phyloP scores from a whole-genome alignment of 2,329 filamentous ascomycete genomes.

The Geosmithia putterillii region DNA sequence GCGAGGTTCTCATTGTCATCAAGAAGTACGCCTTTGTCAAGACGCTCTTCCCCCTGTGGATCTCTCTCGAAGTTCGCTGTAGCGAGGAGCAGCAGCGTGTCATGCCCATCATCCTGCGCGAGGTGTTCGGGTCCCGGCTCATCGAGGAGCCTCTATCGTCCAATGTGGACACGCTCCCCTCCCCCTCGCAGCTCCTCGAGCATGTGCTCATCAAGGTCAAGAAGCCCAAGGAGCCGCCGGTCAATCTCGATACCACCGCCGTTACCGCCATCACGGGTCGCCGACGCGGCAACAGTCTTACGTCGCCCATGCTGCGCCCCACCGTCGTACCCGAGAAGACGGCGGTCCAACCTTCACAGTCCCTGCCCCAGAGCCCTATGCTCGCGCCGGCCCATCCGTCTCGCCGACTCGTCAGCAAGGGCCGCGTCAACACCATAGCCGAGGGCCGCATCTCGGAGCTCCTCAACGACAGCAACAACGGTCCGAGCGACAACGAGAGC shows the following conservation, averaged over 20 bases:
- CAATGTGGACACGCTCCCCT: conserved; percentile 58
- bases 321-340: conserved; percentile 41
- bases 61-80: conserved; percentile 95
- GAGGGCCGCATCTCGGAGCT: conserved; percentile 39
- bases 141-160: conserved; percentile 63
- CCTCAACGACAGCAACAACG: conserved; percentile 45
- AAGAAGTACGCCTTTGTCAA: conserved; percentile 87
- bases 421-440: conserved; percentile 43
- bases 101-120: conserved; percentile 85
- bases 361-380: conserved; percentile 41
- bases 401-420: conserved; percentile 35
- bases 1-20: conserved; percentile 84
- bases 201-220: conserved; percentile 93
- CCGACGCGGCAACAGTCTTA: conserved; percentile 57
- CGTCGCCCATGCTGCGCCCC: conserved; percentile 49
- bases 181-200: conserved; percentile 73
- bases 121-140: conserved; percentile 69
- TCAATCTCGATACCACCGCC: conserved; percentile 25
- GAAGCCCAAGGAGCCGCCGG: conserved; percentile 43
- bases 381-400: conserved; percentile 37
- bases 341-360: conserved; percentile 32
- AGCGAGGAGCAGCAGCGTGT: conserved; percentile 66
- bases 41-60: conserved; percentile 79
- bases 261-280: conserved; percentile 26
- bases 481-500: conserved; percentile 64